Base-by-base conservation (phyloP, 371 early-diverging fungal species). In the Umbelopsis sp. region DNA sequence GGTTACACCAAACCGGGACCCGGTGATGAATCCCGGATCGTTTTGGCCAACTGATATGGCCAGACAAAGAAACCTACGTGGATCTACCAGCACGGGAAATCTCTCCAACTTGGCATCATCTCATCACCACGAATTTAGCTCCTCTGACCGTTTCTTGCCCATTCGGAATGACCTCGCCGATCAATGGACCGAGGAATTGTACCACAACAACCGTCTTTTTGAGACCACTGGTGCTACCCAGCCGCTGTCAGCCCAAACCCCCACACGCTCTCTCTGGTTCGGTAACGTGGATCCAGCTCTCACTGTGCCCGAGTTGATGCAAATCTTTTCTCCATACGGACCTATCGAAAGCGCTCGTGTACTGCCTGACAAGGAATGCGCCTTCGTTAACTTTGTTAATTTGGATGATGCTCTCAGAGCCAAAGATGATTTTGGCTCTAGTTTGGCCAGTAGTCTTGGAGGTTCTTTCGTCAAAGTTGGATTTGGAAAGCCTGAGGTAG, bases 201-300 rank as follows among this genome's bases (percentile, higher is more conserved):
- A 22, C 38, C 65, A 53, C 25, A 66, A 18, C 71, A 70, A 24
- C 44, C 68, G 24, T 72, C 72, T 9, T 68, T 76, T 20, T 70
- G 76, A 76, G 52, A 66, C 25, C 57, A 69, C 20, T 50, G 64
- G 48, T 46, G 62, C 29, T 24, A 25, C 35, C 44, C 64, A n/a
- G 11, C 22, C 45, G 14, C 57, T 51, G 22, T 63, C 51, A 76
- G 66, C 64, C 74, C 84, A 81, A 65, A 70, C 77, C 22, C 90
- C 92, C 12, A 90, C 95, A 53, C 90, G 96, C 10, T 94, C 96
- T 10, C 84, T 98, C 25, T 97, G 97, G 97, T 86, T 97, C 65
- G 97, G 97, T 44, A 96, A 97, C 72, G 83, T 97, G 18, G 95
- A 95, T 73, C 84, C 92, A 0, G 72, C 81, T 11, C 83, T 96